phyloP scores from a whole-genome alignment of 1,139 yeast species.

The Yamadazyma blattariae region DNA sequence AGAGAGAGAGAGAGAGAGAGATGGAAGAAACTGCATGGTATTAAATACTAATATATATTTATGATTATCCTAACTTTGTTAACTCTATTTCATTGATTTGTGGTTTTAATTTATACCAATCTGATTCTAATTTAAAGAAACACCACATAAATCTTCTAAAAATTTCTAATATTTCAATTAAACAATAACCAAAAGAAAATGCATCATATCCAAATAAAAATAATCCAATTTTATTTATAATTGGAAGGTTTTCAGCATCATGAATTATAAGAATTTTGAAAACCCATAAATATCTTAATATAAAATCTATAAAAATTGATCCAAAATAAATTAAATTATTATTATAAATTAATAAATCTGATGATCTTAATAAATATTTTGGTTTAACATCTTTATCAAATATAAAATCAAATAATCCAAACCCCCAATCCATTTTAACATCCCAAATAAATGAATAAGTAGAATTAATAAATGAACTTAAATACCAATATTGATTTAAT shows the following conservation, averaged over 20 bases:
- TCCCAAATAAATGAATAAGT: conserved; percentile 87
- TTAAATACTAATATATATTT: no score
- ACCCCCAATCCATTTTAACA: conserved; percentile 82
- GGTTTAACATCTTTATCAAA: conserved; percentile 8
- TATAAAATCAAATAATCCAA: conserved; percentile 47
- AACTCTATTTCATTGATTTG: conserved; percentile 15
- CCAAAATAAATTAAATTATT: conserved; percentile 36
- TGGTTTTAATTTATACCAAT: conserved; percentile 42
- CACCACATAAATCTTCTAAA: conserved; percentile 89
- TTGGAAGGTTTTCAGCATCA: conserved; percentile 19
- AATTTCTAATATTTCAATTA: conserved; percentile 70
- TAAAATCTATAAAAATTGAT: conserved; percentile 59
- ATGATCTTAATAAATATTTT: conserved; percentile 18
- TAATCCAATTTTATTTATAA: conserved; percentile 19
- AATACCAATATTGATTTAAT: conserved; percentile 45
- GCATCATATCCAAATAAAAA: conserved; percentile 45
- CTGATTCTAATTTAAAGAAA: conserved; percentile 77
- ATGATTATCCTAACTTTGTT: conserved; percentile 11
- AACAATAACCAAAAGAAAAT: conserved; percentile 58
- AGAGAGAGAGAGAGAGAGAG: no score
- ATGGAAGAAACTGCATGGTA: no score
- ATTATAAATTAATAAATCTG: conserved; percentile 19
- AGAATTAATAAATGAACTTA: conserved; percentile 60
- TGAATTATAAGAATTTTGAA: conserved; percentile 43
- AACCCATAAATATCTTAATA: conserved; percentile 74